Base-by-base conservation (phyloP, 2,329 filamentous ascomycete species). In the Aspergillus felis region DNA sequence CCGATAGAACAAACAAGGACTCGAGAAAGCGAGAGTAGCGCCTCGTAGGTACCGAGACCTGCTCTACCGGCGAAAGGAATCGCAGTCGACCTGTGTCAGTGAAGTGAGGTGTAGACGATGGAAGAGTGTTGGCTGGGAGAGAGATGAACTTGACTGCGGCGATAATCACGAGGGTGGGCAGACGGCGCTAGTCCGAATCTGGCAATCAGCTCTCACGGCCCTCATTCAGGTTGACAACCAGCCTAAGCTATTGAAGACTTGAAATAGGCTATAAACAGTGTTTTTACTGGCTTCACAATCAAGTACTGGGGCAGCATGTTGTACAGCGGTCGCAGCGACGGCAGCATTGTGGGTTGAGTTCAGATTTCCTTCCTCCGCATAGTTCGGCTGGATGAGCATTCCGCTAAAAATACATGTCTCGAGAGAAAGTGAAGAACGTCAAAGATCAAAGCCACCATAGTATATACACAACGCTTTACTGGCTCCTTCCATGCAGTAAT, bases 401-500 rank as follows among this genome's bases (percentile, higher is more conserved):
- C 12, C 14, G 32, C 4, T 35, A 35, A 32, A 24, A 47, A 29
- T 24, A 54, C 10, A 49, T 10, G 42, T 22, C 2, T 50, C 12
- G 41, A 54, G 44, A 55, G 25, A 29, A 42, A 46, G 53, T 25
- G 20, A 47, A 24, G 10, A 47, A 25, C 32, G 28, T 61, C 57
- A 38, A 50, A 79, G 71, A 47, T 78, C 67, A 54, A 83, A 84
- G 10, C 78, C 74, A 4, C 84, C 84, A 63, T 83, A 82, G 64
- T 81, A 87, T 24, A 82, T 79, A 72, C 84, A 86, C 28, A 87
- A 70, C 24, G 84, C 84, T 76, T 97, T 97, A 74, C 92, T 97
- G 6, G 90, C 90, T 12, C 92, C 91, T 66, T 89, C 82, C 78
- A 96, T 90, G 70, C 92, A 96, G 71, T 97, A 97, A 77, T 99